Conservation (phyloP, 768 basidiomycete genomes). For the Tubosaeta sp. region DNA sequence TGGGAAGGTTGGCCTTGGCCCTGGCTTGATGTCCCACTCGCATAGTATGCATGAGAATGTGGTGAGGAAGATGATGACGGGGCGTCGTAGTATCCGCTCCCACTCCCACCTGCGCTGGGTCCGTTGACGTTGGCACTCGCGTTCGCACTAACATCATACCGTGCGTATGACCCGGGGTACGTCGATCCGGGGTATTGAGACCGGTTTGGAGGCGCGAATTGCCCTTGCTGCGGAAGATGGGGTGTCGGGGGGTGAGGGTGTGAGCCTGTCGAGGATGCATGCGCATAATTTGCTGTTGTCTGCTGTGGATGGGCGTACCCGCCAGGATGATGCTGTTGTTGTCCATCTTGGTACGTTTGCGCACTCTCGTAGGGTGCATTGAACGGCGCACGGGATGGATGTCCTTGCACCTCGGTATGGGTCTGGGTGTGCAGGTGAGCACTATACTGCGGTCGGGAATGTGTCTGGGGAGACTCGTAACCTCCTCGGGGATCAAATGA, state of each 20-base stretch:
- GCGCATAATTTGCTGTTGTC: conserved; percentile 14
- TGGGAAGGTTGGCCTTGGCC: conserved; percentile 15
- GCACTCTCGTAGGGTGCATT: conserved; percentile 22
- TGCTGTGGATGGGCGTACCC: conserved; percentile 20
- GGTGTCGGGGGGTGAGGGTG: conserved; percentile 18
- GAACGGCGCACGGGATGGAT: conserved; percentile 18
- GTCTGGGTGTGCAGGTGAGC: conserved; percentile 14
- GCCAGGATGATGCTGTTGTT: conserved; percentile 19
- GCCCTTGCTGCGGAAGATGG: conserved; percentile 22
- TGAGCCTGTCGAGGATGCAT: conserved; percentile 17
- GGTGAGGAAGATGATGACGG: conserved; percentile 19
- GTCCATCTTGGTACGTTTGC: conserved; percentile 26
- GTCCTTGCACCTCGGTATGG: conserved; percentile 18
- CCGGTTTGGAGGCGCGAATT: conserved; percentile 23
- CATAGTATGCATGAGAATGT: conserved; percentile 21
- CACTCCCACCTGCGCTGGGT: conserved; percentile 7
- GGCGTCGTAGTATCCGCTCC: conserved; percentile 24
- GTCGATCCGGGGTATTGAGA: conserved; percentile 23
- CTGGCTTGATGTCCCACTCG: conserved; percentile 15
- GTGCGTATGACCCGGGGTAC: conserved; percentile 27
- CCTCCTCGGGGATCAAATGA: conserved; percentile 24
- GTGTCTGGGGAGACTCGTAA: conserved; percentile 25
- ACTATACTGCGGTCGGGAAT: conserved; percentile 17
- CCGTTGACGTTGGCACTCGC: conserved; percentile 8
- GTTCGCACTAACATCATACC: conserved; percentile 26